These are phyloP conservation scores for Aristolochia contorta DNA, from an alignment of 164 flowering plant genomes.

Conservation along the genomic window DNA sequence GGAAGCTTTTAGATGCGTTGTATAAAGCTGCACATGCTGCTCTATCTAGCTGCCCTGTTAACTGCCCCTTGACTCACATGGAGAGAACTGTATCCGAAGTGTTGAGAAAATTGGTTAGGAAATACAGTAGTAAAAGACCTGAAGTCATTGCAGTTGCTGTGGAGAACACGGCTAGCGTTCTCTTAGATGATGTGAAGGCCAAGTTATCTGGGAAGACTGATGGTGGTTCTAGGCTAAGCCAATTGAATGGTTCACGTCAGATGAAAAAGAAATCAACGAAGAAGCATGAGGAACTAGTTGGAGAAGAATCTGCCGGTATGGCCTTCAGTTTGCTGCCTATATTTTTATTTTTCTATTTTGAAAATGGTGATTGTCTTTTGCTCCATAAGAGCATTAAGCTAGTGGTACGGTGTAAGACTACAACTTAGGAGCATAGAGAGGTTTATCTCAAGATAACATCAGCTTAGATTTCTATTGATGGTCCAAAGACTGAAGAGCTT, in stretches of 20 bases:
- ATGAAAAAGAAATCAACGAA: constrained; percentile 18
- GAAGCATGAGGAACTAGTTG: constrained; percentile 12
- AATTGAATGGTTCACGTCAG: constrained; percentile 28
- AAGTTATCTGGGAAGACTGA: constrained; percentile 59
- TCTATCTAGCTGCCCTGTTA: constrained; percentile 82
- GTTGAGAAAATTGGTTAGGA: constrained; percentile 82
- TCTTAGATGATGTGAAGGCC: constrained; percentile 56
- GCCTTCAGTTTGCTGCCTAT: not conserved
- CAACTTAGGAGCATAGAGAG: too few species aligned
- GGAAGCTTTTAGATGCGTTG: constrained; percentile 89
- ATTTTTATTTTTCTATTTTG: too few species aligned
- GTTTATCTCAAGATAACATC: too few species aligned
- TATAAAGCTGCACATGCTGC: constrained; percentile 93
- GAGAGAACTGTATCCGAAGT: constrained; percentile 90
- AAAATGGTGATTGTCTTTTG: too few species aligned
- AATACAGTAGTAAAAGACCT: constrained; percentile 89
- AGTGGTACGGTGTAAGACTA: too few species aligned
- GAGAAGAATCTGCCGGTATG: constrained; percentile 35
- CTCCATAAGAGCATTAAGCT: too few species aligned
- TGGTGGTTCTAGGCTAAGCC: constrained; percentile 33
- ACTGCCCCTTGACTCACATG: constrained; percentile 76
- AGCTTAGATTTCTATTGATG: too few species aligned
- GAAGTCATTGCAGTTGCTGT: constrained; percentile 84
- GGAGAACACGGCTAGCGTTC: constrained; percentile 70
- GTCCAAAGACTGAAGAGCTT: too few species aligned